These are phyloP conservation scores for Alternaria metachromatica DNA, from an alignment of 2,329 filamentous ascomycete genomes.

Conservation along the genomic window DNA sequence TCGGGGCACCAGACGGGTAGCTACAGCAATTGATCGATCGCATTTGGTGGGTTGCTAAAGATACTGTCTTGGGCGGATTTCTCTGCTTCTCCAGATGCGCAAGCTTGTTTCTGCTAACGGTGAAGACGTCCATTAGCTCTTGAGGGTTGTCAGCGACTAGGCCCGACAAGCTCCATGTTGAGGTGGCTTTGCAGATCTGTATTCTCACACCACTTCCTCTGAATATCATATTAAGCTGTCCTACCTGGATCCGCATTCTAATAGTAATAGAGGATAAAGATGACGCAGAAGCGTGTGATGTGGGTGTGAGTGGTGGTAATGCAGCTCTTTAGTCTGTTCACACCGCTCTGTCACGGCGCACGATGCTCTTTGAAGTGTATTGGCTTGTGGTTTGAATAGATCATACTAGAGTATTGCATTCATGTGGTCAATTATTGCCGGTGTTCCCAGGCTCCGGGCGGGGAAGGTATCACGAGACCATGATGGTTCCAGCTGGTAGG, in stretches of 20 bases:
- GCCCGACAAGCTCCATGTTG: too few species aligned
- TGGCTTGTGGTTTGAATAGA: neutral
- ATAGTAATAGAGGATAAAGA: neutral
- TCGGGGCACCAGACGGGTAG: neutral
- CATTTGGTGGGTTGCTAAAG: neutral
- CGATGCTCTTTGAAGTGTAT: neutral
- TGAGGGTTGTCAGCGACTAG: neutral
- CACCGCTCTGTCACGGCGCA: neutral
- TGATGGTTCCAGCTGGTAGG: neutral
- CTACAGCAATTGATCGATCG: neutral
- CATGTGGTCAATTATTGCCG: neutral
- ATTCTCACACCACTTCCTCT: neutral
- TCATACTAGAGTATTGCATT: neutral
- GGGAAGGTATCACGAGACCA: neutral
- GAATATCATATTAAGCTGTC: neutral
- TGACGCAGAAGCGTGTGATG: neutral
- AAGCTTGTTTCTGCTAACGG: neutral
- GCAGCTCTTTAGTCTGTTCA: neutral
- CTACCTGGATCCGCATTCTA: neutral
- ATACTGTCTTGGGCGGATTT: neutral
- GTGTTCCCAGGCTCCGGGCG: neutral
- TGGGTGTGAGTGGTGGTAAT: neutral
- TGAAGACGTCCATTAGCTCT: neutral
- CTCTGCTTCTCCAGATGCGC: neutral
- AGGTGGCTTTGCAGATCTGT: neutral